Base-by-base conservation (phyloP, 2,329 filamentous ascomycete genomes). In the Alternaria consortialis region DNA sequence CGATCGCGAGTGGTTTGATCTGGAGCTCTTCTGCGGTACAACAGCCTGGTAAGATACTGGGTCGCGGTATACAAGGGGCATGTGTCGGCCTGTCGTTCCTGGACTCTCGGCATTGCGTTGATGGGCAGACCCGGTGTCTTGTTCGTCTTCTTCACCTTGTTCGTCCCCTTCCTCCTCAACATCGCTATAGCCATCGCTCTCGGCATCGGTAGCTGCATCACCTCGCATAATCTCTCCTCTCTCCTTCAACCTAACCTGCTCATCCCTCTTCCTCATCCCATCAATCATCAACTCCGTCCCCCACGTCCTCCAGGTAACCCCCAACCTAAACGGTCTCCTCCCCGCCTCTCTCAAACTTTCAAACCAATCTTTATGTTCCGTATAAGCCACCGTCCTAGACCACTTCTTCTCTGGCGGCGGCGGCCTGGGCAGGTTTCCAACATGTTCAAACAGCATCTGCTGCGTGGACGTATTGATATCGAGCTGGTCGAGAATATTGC, bases 321-420 rank as follows among this genome's bases (percentile, higher is more conserved):
- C 53, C 8, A 67, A 80, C 11, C 78, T 80, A 31, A 82, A 36
- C 4, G 23, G 40, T 12, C 17, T 31, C 40, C 80, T 53, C 75
- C 74, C 58, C 11, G 67, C 70, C 13, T 34, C 37, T 34, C 42
- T 29, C 51, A 74, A 29, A 1, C 58, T 58, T 7, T 60, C 60
- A 23, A 58, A 65, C 68, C 70, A 73, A 5, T 50, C 56, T 12
- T 52, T 66, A 51, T 73, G 67, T 56, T 75, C 73, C 1, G 25
- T 37, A 47, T 68, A 55, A 12, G 63, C 60, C 0, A 48, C n/a
- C 23, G 12, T 46, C 56, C 60, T 34, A 55, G 51, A 1, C 57
- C 60, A 31, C 36, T 57, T 23, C 60, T 51, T 9, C 27, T 50
- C 6, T 23, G 29, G 17, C 0, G 47, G 11, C 27, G 29, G 29